These are phyloP conservation scores for Kodamaea kaohsiungensis DNA, from an alignment of 805 yeast species.

Conservation along the genomic window DNA sequence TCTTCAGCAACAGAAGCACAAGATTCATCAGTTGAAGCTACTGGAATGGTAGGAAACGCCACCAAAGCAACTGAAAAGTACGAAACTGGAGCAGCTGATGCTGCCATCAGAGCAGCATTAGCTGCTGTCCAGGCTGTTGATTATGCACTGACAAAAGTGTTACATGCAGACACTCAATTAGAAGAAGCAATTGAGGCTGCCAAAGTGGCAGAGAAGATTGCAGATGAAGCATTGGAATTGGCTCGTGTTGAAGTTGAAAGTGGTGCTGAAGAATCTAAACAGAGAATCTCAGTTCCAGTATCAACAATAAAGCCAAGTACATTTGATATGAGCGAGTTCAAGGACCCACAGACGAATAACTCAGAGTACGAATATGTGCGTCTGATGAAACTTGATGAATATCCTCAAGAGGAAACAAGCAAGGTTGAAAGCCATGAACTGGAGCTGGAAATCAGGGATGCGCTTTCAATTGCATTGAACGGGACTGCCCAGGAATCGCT, in stretches of 20 bases:
- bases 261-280: background rate
- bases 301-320: background rate
- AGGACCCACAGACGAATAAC: background rate
- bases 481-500: conserved; percentile 4
- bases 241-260: background rate
- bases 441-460: conserved; percentile 23
- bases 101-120: conserved; percentile 1
- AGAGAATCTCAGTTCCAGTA: conserved; percentile 7
- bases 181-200: conserved; percentile 1
- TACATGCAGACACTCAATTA: background rate
- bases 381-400: conserved; percentile 3
- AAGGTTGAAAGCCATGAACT: background rate
- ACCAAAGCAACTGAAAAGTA: background rate
- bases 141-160: background rate
- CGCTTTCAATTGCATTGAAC: conserved; percentile 24
- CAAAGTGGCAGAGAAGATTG: background rate
- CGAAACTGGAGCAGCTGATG: conserved; percentile 3
- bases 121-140: conserved; percentile 4
- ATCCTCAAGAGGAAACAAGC: conserved; percentile 1
- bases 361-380: conserved; percentile 8
- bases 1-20: conserved; percentile 1
- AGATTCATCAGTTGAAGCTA: background rate
- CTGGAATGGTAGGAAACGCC: background rate
- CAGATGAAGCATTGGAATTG: conserved; percentile 4
- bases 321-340: conserved; percentile 11